Evolutionary conservation across 2,329 filamentous ascomycete species (phyloP).

Genomic region (Alternaria gansuensis): DNA sequence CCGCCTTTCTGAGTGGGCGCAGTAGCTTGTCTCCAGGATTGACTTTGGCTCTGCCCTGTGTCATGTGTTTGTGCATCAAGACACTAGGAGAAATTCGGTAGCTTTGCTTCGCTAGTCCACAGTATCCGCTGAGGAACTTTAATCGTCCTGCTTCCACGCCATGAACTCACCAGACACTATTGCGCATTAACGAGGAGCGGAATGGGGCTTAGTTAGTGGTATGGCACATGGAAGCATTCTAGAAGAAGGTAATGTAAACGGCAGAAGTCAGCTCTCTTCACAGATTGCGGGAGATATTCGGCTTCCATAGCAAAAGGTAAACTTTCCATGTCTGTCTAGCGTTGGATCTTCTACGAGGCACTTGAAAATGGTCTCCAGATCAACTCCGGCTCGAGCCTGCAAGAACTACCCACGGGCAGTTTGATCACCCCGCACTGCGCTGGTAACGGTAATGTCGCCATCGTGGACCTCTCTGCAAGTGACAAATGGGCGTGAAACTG

Average conservation of each 20-base stretch:
- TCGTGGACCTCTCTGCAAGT: constrained; percentile 31
- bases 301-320: neutral
- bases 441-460: constrained; percentile 19
- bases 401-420: constrained; percentile 30
- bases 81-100: constrained; percentile 21
- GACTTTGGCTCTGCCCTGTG: constrained; percentile 26
- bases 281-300: constrained; percentile 11
- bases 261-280: constrained; percentile 6
- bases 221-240: constrained; percentile 22
- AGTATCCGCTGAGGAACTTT: constrained; percentile 30
- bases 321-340: constrained; percentile 15
- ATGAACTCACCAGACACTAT: constrained; percentile 19
- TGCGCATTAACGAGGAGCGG: constrained; percentile 21
- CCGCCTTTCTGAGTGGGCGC: constrained; percentile 19
- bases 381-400: constrained; percentile 13
- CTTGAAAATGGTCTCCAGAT: constrained; percentile 17
- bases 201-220: constrained; percentile 15
- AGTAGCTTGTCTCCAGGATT: constrained; percentile 19
- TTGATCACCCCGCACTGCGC: constrained; percentile 24
- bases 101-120: constrained; percentile 28
- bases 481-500: constrained; percentile 49
- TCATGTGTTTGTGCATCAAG: constrained; percentile 36
- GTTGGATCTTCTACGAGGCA: constrained; percentile 13
- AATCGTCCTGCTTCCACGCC: constrained; percentile 15
- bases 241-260: constrained; percentile 22